phyloP scores from a whole-genome alignment of 768 basidiomycete genomes.

The Cystofilobasidium bisporidii region DNA sequence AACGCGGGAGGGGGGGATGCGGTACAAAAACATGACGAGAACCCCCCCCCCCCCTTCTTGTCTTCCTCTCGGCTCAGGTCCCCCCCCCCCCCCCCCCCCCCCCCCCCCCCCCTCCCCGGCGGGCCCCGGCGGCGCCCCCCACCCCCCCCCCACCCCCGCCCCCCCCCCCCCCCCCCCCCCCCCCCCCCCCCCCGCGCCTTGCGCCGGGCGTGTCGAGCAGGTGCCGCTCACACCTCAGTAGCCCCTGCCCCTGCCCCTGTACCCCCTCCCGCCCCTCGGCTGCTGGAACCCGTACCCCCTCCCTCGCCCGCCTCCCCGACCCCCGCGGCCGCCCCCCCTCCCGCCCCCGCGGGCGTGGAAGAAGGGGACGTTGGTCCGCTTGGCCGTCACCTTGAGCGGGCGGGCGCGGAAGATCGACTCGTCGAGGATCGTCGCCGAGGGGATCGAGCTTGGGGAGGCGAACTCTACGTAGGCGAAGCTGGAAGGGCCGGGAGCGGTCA shows the following conservation, averaged over 20 bases:
- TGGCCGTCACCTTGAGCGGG: constrained; percentile 66
- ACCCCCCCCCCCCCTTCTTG: too few relatives aligned
- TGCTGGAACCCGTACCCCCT: constrained; percentile 29
- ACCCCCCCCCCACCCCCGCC: too few relatives aligned
- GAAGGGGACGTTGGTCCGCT: constrained; percentile 91
- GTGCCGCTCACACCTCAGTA: constrained; percentile 51
- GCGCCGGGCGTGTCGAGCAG: too few relatives aligned
- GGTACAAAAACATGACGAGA: too few relatives aligned
- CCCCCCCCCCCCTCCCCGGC: too few relatives aligned
- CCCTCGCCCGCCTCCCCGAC: neutral
- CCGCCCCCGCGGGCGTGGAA: constrained; percentile 61
- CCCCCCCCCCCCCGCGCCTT: too few relatives aligned
- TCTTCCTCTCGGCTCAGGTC: too few relatives aligned
- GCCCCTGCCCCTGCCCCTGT: constrained; percentile 18
- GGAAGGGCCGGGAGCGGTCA: neutral
- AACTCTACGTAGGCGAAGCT: constrained; percentile 99
- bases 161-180: too few relatives aligned
- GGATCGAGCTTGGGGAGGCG: constrained; percentile 80
- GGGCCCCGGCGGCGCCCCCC: too few relatives aligned
- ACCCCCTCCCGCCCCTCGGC: too few relatives aligned
- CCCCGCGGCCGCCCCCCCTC: constrained; percentile 39
- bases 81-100: too few relatives aligned
- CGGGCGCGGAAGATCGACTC: constrained; percentile 73
- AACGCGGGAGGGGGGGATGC: too few relatives aligned
- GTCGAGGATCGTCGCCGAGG: constrained; percentile 83